These are phyloP conservation scores for Aquilaria sinensis DNA, from an alignment of 345 rosid genomes.

Conservation along the genomic window DNA sequence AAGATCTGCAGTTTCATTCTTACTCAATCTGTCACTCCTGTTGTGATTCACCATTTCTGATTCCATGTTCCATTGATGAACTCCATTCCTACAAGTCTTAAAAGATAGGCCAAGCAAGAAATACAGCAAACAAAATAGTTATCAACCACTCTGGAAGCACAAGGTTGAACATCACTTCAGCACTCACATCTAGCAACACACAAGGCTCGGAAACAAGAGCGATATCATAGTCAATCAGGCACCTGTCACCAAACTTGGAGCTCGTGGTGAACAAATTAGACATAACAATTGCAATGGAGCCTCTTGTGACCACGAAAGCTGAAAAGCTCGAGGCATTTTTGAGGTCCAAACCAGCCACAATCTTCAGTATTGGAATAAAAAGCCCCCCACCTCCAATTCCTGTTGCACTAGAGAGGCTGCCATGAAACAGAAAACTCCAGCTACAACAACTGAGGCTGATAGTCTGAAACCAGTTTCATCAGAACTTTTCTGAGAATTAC, in stretches of 20 bases:
- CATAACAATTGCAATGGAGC: slow-evolving; percentile 69
- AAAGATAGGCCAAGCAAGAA: slow-evolving; percentile 70
- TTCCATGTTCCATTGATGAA: slow-evolving; percentile 56
- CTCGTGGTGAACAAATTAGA: slow-evolving; percentile 35
- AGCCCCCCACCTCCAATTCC: slow-evolving; percentile 93
- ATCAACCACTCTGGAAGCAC: slow-evolving; percentile 86
- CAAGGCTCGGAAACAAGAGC: slow-evolving; percentile 79
- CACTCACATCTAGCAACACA: slow-evolving; percentile 81
- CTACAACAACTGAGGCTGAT: slow-evolving; percentile 28
- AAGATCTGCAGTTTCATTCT: slow-evolving; percentile 14
- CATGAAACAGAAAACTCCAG: slow-evolving; percentile 58
- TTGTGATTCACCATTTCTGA: slow-evolving; percentile 32
- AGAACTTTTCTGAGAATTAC: slow-evolving; percentile 16
- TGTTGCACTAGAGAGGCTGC: slow-evolving; percentile 82
- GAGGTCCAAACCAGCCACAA: slow-evolving; percentile 66
- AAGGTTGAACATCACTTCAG: slow-evolving; percentile 71
- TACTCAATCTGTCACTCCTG: slow-evolving; percentile 29
- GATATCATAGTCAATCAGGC: slow-evolving; percentile 59
- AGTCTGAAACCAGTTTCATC: slow-evolving; percentile 27
- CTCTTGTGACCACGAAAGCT: slow-evolving; percentile 92
- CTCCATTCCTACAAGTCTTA: slow-evolving; percentile 65
- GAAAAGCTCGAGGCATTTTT: slow-evolving; percentile 77
- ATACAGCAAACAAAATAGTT: slow-evolving; percentile 57
- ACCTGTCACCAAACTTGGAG: slow-evolving; percentile 35
- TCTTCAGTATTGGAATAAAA: slow-evolving; percentile 67